A percentile compares a stretch with the other conserved stretches of the same genome.
phyloP scores from a whole-genome alignment of 2,329 filamentous ascomycete species.

The Coniella lustricola region DNA sequence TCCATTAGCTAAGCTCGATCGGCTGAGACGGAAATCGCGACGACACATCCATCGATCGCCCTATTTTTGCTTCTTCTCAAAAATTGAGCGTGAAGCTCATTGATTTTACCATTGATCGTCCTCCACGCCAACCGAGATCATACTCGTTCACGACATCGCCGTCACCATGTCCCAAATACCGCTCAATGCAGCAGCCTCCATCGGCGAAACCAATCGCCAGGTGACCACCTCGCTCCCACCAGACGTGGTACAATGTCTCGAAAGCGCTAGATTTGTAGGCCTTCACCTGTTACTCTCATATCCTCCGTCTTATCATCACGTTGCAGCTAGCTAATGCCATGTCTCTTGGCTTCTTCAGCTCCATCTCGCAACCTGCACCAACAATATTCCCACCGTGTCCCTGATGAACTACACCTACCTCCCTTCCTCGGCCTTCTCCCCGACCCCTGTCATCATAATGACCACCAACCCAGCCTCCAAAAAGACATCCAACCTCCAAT shows the following conservation, averaged over 20 bases:
- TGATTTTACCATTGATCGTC: no score
- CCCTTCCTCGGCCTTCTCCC: constrained; percentile 52
- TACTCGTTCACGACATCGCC: background rate
- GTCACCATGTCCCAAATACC: constrained; percentile 55
- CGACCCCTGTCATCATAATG: constrained; percentile 84
- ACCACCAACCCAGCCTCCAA: constrained; percentile 75
- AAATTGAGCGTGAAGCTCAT: no score
- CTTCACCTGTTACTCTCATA: constrained; percentile 14
- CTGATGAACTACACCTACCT: constrained; percentile 99
- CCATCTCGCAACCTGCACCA: constrained; percentile 84
- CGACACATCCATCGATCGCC: no score
- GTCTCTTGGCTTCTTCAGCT: constrained; percentile 49
- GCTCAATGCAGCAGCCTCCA: constrained; percentile 68
- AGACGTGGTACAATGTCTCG: constrained; percentile 83
- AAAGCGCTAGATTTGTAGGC: constrained; percentile 89
- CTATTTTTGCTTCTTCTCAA: no score
- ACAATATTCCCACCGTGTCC: constrained; percentile 81
- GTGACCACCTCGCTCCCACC: constrained; percentile 63
- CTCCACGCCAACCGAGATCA: no score
- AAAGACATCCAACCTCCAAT: constrained; percentile 73
- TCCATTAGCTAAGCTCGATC: no score
- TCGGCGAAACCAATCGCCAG: constrained; percentile 65
- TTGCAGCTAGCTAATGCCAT: constrained; percentile 1
- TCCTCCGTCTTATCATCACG: constrained; percentile 6
- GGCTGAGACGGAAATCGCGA: background rate